Evolutionary conservation across 306 rosid species (phyloP).

Genomic region (Fragaria vesca): DNA sequence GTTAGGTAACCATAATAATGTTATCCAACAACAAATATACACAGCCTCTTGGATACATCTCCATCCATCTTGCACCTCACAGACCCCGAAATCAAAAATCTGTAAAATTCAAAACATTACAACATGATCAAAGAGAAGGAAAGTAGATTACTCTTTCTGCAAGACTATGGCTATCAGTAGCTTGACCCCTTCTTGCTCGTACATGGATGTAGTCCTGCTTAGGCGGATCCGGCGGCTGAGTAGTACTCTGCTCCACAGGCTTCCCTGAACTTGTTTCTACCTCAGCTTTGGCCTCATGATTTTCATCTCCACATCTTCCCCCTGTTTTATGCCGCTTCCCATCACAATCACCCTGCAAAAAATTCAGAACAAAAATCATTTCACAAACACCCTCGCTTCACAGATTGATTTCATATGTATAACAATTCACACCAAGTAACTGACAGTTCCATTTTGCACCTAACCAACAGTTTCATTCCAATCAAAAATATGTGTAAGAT

Average conservation of each 20-base stretch:
- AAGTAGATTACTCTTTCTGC: slow-evolving; percentile 79
- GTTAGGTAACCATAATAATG: neutral
- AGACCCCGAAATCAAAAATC: neutral
- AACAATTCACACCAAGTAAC: neutral
- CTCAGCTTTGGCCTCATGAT: slow-evolving; percentile 49
- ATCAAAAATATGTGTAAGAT: neutral
- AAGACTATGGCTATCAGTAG: slow-evolving; percentile 92
- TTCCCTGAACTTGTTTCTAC: slow-evolving; percentile 70
- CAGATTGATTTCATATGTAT: neutral
- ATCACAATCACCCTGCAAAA: slow-evolving; percentile 51
- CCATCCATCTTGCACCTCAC: neutral
- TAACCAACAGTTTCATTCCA: neutral
- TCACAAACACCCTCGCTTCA: neutral
- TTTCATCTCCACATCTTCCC: slow-evolving; percentile 40
- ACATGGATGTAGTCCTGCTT: slow-evolving; percentile 92
- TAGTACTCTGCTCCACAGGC: slow-evolving; percentile 47
- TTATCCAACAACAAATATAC: neutral
- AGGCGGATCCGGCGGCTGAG: slow-evolving; percentile 56
- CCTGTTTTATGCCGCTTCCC: slow-evolving; percentile 58
- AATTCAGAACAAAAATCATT: neutral
- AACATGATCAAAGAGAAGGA: slow-evolving; percentile 3
- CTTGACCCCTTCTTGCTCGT: slow-evolving; percentile 95
- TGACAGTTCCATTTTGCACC: neutral
- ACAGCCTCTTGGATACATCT: neutral
- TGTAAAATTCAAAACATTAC: neutral